Base-by-base conservation (phyloP, 495 filamentous ascomycete genomes). In the Lentithecium fluviatile region DNA sequence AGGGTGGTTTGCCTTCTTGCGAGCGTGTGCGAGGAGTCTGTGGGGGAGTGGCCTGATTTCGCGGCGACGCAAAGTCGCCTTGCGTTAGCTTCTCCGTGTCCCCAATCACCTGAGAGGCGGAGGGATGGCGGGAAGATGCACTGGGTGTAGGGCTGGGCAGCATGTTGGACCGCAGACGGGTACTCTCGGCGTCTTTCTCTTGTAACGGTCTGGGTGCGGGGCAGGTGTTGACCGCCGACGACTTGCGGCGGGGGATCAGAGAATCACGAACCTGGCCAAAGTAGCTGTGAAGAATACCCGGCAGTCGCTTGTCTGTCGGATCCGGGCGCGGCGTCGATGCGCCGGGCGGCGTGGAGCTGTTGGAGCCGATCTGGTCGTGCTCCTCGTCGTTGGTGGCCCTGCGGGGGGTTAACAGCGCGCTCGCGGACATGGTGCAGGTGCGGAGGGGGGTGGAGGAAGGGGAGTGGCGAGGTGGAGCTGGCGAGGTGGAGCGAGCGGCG, bases 201-300 rank as follows among this genome's bases (percentile, higher is more conserved):
- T 43, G 24, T 34, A 37, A 32, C 13, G 19, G 51, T 20, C 40
- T 36, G 45, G 68, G 62, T 51, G 68, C 53, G 56, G 65, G 69
- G 70, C 60, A 64, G 58, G 69, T 62, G 61, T 60, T 71, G 56
- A 38, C 48, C 63, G 50, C 51, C 61, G 68, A 56, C 37, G 61
- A 68, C 62, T 71, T 71, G 45, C 65, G 67, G 48, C 64, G 49
- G 40, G 67, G 38, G 26, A 63, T 60, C 49, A 73, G 62, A 67
- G 74, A 71, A 60, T 76, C 80, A 96, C 91, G 83, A 93, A 97
- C 92, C 91, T 97, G 92, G 78, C 88, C 88, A 82, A 94, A 95
- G 80, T 90, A 95, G 79, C 86, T 91, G 71, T 82, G 78, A 80
- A 90, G 85, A 74, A 96, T 90, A 69, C 89, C 88, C 45, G 92